phyloP scores from a whole-genome alignment of 2,329 filamentous ascomycete species.

The Claviceps pusilla region DNA sequence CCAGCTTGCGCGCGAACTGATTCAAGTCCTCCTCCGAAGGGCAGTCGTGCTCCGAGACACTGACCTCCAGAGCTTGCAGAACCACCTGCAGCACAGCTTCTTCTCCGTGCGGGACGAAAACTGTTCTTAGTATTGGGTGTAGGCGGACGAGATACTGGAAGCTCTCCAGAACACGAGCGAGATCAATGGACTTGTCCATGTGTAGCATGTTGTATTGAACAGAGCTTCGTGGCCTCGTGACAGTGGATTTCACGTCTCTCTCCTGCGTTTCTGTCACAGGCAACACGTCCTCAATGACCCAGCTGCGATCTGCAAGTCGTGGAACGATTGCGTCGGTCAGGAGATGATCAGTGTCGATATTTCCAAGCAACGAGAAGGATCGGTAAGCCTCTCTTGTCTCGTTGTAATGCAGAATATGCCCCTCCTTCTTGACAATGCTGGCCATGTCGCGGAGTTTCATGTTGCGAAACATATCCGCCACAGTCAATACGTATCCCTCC shows the following conservation, averaged over 20 bases:
- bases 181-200: slow-evolving; percentile 36
- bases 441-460: slow-evolving; percentile 38
- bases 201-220: slow-evolving; percentile 50
- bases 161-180: slow-evolving; percentile 30
- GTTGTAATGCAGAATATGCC: neutral
- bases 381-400: neutral
- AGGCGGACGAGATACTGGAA: slow-evolving; percentile 41
- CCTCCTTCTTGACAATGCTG: slow-evolving; percentile 22
- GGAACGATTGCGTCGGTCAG: slow-evolving; percentile 33
- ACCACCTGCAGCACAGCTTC: slow-evolving; percentile 41
- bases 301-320: slow-evolving; percentile 33
- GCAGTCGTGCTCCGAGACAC: slow-evolving; percentile 26
- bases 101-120: slow-evolving; percentile 40
- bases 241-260: slow-evolving; percentile 43
- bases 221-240: slow-evolving; percentile 43
- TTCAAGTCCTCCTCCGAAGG: slow-evolving; percentile 16
- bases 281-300: slow-evolving; percentile 39
- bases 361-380: slow-evolving; percentile 32
- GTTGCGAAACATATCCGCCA: slow-evolving; percentile 40
- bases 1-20: slow-evolving; percentile 17
- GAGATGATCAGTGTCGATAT: slow-evolving; percentile 25
- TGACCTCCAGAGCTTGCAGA: slow-evolving; percentile 32
- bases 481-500: slow-evolving; percentile 33
- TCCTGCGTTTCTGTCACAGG: slow-evolving; percentile 44
- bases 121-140: slow-evolving; percentile 51